Evolutionary conservation across 1,139 yeast genomes (phyloP).

Genomic region (Zygoascus hellenicus): DNA sequence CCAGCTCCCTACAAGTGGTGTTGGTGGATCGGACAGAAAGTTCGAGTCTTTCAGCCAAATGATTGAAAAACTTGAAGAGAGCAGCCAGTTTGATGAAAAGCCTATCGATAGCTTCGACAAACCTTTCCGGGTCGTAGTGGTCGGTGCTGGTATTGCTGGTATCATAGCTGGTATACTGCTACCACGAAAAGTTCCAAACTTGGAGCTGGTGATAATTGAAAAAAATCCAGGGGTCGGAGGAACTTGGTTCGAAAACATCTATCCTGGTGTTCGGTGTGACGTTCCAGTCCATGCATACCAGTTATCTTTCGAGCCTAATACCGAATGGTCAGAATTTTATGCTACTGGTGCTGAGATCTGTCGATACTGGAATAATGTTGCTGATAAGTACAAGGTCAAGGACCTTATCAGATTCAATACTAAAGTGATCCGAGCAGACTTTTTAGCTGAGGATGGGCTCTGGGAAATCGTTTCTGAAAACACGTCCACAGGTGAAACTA

Average conservation of each 20-base stretch:
- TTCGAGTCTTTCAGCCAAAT: too few relatives aligned
- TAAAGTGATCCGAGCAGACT: constrained; percentile 27
- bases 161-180: constrained; percentile 24
- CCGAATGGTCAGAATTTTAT: constrained; percentile 33
- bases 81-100: too few relatives aligned
- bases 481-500: constrained; percentile 10
- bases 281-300: constrained; percentile 47
- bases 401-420: neutral
- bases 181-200: constrained; percentile 16
- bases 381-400: constrained; percentile 34
- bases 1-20: too few relatives aligned
- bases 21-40: too few relatives aligned
- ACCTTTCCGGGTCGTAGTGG: constrained; percentile 30
- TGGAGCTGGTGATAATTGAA: constrained; percentile 38
- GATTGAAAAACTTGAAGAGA: too few relatives aligned
- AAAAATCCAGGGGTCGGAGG: constrained; percentile 47
- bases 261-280: constrained; percentile 46
- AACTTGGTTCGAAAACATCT: constrained; percentile 48
- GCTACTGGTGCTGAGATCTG: constrained; percentile 48
- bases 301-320: constrained; percentile 36
- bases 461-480: constrained; percentile 37
- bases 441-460: constrained; percentile 32
- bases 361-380: constrained; percentile 40
- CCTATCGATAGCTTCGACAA: too few relatives aligned
- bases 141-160: constrained; percentile 49